These are phyloP conservation scores for Thelonectria rubi DNA, from an alignment of 2,329 filamentous ascomycete genomes.

Conservation along the genomic window DNA sequence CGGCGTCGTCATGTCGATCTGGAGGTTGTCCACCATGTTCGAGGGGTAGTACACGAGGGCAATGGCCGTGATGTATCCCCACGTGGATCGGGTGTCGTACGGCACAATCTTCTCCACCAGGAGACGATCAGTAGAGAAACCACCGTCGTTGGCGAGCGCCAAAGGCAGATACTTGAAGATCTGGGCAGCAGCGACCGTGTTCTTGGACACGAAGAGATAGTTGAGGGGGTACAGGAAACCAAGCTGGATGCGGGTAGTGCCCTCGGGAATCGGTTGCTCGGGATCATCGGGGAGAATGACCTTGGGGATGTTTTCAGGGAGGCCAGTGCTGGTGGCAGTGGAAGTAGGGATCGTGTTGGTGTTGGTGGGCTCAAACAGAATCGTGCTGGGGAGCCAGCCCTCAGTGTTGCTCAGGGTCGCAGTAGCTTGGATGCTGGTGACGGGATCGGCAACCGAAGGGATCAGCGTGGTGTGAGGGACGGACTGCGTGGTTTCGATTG, in stretches of 20 bases:
- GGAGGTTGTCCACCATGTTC: conserved; percentile 72
- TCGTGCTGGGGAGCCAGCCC: conserved; percentile 67
- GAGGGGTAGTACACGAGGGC: conserved; percentile 74
- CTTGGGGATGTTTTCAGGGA: conserved; percentile 75
- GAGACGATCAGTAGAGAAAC: conserved; percentile 65
- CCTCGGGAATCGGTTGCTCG: conserved; percentile 62
- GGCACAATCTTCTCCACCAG: conserved; percentile 78
- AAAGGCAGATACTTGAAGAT: conserved; percentile 82
- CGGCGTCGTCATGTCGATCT: conserved; percentile 74
- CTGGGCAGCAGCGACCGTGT: conserved; percentile 78
- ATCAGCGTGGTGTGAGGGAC: conserved; percentile 34
- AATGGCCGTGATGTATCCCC: conserved; percentile 85
- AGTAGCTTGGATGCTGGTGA: conserved; percentile 54
- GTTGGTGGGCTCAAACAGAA: conserved; percentile 62
- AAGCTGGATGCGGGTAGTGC: conserved; percentile 79
- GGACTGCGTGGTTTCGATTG: conserved; percentile 19
- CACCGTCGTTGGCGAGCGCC: conserved; percentile 72
- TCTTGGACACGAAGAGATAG: conserved; percentile 81
- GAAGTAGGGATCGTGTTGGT: conserved; percentile 40
- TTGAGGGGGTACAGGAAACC: conserved; percentile 85
- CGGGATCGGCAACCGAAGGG: conserved; percentile 32
- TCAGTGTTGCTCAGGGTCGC: conserved; percentile 55
- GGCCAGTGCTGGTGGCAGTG: conserved; percentile 56
- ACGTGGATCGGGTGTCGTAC: conserved; percentile 72
- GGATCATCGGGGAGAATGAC: conserved; percentile 76